Evolutionary conservation across 140 eudicot genomes (phyloP).

Genomic region (Bidens hawaiensis): DNA sequence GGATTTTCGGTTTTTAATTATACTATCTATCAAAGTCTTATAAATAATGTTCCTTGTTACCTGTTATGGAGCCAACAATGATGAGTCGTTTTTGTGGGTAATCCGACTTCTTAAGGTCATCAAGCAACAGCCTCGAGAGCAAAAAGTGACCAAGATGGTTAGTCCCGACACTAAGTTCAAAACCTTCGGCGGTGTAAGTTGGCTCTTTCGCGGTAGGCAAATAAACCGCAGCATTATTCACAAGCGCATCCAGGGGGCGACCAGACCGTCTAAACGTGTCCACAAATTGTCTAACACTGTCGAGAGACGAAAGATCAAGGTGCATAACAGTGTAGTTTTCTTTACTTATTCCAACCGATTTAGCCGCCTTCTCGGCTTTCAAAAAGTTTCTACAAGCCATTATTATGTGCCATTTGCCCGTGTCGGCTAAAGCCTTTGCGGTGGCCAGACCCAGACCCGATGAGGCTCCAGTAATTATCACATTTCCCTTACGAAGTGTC

Average conservation of each 20-base stretch:
- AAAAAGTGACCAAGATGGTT: slow-evolving; percentile 94
- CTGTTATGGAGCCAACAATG: slow-evolving; percentile 95
- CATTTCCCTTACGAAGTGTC: slow-evolving; percentile 68
- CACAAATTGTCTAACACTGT: slow-evolving; percentile 81
- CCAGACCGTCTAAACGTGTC: slow-evolving; percentile 57
- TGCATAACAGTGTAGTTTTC: slow-evolving; percentile 78
- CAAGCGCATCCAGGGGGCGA: slow-evolving; percentile 69
- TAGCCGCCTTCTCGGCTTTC: slow-evolving; percentile 82
- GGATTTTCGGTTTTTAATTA: too few relatives aligned
- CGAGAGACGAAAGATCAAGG: slow-evolving; percentile 85
- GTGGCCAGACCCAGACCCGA: slow-evolving; percentile 88
- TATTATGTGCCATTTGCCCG: slow-evolving; percentile 66
- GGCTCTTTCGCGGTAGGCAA: slow-evolving; percentile 88
- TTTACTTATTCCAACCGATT: slow-evolving; percentile 58
- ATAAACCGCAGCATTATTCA: slow-evolving; percentile 81
- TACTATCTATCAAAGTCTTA: too few relatives aligned
- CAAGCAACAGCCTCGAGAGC: slow-evolving; percentile 63
- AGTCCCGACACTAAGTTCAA: slow-evolving; percentile 84
- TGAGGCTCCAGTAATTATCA: slow-evolving; percentile 78
- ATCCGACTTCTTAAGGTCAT: slow-evolving; percentile 71
- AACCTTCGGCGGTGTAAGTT: slow-evolving; percentile 76
- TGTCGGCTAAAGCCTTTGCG: slow-evolving; percentile 67
- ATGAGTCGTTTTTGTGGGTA: slow-evolving; percentile 64
- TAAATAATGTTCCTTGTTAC: too few relatives aligned
- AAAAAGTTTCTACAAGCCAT: slow-evolving; percentile 92